phyloP scores from a whole-genome alignment of 352 stramenopile genomes.

The Phytophthora idaei region DNA sequence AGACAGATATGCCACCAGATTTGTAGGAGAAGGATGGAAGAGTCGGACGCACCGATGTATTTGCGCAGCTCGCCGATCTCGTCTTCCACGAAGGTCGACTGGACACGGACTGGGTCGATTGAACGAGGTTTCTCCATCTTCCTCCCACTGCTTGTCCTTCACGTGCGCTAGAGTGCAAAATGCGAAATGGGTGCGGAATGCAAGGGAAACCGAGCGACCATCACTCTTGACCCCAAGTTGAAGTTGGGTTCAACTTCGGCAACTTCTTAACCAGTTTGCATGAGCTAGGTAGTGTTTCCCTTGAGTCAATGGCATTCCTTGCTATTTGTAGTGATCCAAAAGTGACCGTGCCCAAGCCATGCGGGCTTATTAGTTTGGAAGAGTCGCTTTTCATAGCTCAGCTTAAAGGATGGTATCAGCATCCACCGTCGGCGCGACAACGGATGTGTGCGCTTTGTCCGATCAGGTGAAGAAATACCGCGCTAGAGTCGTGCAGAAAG shows the following conservation, averaged over 20 bases:
- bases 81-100: constrained; percentile 23
- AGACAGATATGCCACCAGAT: neutral
- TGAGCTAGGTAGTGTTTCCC: neutral
- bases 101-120: constrained; percentile 4
- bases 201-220: constrained; percentile 37
- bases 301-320: neutral
- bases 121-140: constrained; percentile 20
- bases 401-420: constrained; percentile 49
- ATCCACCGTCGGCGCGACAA: constrained; percentile 68
- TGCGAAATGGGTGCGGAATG: constrained; percentile 27
- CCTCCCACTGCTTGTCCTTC: neutral
- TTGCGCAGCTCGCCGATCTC: constrained; percentile 71
- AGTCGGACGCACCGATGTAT: constrained; percentile 55
- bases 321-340: constrained; percentile 19
- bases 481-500: constrained; percentile 54
- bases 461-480: constrained; percentile 87
- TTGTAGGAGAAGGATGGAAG: neutral
- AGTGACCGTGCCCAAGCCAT: neutral
- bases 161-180: constrained; percentile 27
- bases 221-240: constrained; percentile 38
- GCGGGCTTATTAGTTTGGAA: constrained; percentile 9
- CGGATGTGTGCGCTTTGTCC: constrained; percentile 68
- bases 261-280: constrained; percentile 3
- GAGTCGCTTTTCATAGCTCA: constrained; percentile 6
- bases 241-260: constrained; percentile 20